Conservation (phyloP, 2,329 filamentous ascomycete species). For the Colletotrichum echinochloae region DNA sequence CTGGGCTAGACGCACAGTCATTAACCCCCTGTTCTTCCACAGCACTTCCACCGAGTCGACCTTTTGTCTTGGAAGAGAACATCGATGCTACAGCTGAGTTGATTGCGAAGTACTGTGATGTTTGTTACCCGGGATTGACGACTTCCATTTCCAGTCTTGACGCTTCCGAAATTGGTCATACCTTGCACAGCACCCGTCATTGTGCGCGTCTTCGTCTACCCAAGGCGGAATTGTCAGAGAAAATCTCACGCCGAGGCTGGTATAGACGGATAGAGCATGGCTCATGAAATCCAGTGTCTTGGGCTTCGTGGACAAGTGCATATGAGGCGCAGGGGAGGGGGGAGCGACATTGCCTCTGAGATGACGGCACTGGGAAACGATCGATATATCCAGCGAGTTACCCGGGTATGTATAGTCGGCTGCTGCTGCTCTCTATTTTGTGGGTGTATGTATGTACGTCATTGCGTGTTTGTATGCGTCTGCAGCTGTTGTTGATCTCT, state of each 20-base stretch:
- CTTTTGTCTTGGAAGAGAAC: not conserved
- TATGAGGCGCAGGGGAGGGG: not conserved
- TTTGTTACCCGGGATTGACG: conserved; percentile 6
- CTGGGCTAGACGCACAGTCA: not conserved
- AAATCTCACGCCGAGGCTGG: conserved; percentile 45
- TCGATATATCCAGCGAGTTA: conserved; percentile 19
- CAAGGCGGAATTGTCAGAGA: conserved; percentile 50
- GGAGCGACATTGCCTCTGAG: not conserved
- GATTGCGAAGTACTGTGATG: not conserved
- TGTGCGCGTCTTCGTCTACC: conserved; percentile 44
- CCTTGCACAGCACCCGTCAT: conserved; percentile 55
- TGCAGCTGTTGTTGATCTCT: not conserved
- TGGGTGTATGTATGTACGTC: not conserved
- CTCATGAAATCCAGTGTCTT: conserved; percentile 33
- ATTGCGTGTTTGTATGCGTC: not conserved
- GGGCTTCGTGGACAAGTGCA: conserved; percentile 43
- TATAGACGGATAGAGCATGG: conserved; percentile 26
- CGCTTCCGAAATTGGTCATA: conserved; percentile 22
- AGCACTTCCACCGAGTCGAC: not conserved
- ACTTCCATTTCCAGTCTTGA: conserved; percentile 4
- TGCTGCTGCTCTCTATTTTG: not conserved
- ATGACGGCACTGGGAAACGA: not conserved
- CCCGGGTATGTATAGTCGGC: conserved; percentile 9
- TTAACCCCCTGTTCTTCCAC: not conserved
- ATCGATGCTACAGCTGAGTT: not conserved